phyloP scores from a whole-genome alignment of 805 yeast species.

The Blastobotrys parvus region DNA sequence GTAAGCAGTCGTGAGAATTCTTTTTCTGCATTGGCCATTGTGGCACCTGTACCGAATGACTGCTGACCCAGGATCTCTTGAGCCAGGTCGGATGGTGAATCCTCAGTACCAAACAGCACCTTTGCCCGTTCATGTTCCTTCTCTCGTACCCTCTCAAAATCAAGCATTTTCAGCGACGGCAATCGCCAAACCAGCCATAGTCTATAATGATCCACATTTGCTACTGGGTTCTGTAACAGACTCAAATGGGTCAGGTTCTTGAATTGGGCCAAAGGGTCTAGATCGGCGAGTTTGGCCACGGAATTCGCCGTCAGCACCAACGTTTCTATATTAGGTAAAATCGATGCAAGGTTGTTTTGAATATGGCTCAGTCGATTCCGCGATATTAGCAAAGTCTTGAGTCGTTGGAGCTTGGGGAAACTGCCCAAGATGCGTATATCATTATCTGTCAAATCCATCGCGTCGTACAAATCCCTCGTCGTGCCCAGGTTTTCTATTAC shows the following conservation, averaged over 20 bases:
- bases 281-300: slow-evolving; percentile 37
- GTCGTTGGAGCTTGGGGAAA: slow-evolving; percentile 37
- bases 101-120: slow-evolving; percentile 34
- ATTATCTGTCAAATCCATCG: slow-evolving; percentile 71
- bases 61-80: slow-evolving; percentile 4
- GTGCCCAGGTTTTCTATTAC: slow-evolving; percentile 38
- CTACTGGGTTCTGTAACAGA: slow-evolving; percentile 52
- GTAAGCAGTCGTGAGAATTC: slow-evolving; percentile 40
- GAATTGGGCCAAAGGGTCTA: slow-evolving; percentile 35
- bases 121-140: slow-evolving; percentile 42
- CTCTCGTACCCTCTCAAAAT: slow-evolving; percentile 53
- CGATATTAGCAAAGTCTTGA: slow-evolving; percentile 50
- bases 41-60: slow-evolving; percentile 5
- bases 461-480: slow-evolving; percentile 38
- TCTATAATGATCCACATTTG: slow-evolving; percentile 44
- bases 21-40: slow-evolving; percentile 27
- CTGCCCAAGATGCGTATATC: slow-evolving; percentile 47
- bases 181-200: slow-evolving; percentile 48
- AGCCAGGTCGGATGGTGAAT: slow-evolving; percentile 29
- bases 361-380: slow-evolving; percentile 49
- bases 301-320: slow-evolving; percentile 47
- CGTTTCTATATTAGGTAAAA: slow-evolving; percentile 41
- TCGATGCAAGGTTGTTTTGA: slow-evolving; percentile 28
- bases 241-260: slow-evolving; percentile 40
- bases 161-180: slow-evolving; percentile 59